Base-by-base conservation (phyloP, 768 basidiomycete species). In the Tylopilus plumbeoviolaceoides region DNA sequence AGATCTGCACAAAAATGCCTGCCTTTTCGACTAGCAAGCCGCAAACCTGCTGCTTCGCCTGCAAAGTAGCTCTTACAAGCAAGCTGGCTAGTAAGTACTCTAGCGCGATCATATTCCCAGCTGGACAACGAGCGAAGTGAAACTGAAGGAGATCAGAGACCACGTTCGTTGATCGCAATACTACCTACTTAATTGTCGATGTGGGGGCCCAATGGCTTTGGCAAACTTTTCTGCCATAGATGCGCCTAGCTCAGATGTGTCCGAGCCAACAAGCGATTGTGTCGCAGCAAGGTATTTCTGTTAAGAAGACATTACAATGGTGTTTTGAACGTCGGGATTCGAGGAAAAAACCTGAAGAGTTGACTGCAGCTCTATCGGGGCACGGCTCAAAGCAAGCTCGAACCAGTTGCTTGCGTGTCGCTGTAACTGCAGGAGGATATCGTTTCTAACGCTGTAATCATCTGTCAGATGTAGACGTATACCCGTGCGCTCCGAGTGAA, bases 291-390 rank as follows among this genome's bases (percentile, higher is more conserved):
- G 79, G 67, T 99, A 98, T 82, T 89, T 90, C 91, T 97, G 64
- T 38, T 27, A 27, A 28, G n/a, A 20, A 28, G 23, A 48, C 23
- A 28, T 51, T 50, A 56, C 25, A 48, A 36, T 10, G 42, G 25
- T 40, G 31, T 21, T 25, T 8, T 47, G 10, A n/a, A 38, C 0
- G 11, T 23, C 27, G 28, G n/a, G 33, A 33, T 28, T 45, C 15
- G 5, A n/a, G 28, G 12, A 27, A 44, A 40, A 63, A 14, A 89
- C 93, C 80, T 95, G 93, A 49, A 99, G 73, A 1, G 91, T 92
- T 0, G 93, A 90, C 56, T 95, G 93, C 44, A 98, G 72, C 67
- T 97, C 95, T 65, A 94, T 81, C 0, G 95, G 95, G 1, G 95
- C 92, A 18, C 94, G 83, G 11, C 85, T 82, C 31, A 98, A 74